A percentile compares a stretch with the other conserved stretches of the same genome.
phyloP scores from a whole-genome alignment of 139 green algal species.

The Chloropicon primus region DNA sequence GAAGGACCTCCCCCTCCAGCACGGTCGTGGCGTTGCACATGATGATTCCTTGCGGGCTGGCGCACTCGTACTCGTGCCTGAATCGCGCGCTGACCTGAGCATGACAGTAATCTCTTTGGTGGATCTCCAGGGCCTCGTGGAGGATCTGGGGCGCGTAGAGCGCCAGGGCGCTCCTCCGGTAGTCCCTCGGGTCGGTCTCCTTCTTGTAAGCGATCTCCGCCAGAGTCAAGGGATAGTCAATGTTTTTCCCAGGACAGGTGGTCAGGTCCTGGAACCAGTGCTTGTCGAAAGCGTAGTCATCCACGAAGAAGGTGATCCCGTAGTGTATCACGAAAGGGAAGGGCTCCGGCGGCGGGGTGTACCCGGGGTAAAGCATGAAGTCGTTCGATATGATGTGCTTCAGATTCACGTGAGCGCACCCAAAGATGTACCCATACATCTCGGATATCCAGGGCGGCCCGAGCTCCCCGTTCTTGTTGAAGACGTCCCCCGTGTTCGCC shows the following conservation, averaged over 20 bases:
- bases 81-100: not conserved
- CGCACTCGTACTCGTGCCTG: not conserved
- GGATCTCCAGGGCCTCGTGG: not conserved
- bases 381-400: slow-evolving; percentile 57
- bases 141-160: not conserved
- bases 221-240: not conserved
- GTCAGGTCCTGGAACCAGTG: slow-evolving; percentile 39
- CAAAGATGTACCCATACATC: slow-evolving; percentile 83
- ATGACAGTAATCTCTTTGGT: not conserved
- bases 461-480: slow-evolving; percentile 23
- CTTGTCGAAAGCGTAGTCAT: slow-evolving; percentile 58
- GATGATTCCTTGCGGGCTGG: not conserved
- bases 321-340: slow-evolving; percentile 55
- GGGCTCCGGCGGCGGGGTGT: slow-evolving; percentile 18
- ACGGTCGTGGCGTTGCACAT: not conserved
- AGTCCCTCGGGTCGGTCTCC: not conserved
- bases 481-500: slow-evolving; percentile 31
- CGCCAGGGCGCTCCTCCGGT: not conserved
- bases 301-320: slow-evolving; percentile 45
- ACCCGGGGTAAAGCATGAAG: slow-evolving; percentile 71
- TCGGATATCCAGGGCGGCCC: slow-evolving; percentile 58
- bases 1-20: not conserved
- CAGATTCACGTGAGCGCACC: slow-evolving; percentile 44
- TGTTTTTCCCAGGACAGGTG: not conserved
- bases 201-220: not conserved